phyloP scores from a whole-genome alignment of 139 green algal genomes.

The Pleodorina starrii region DNA sequence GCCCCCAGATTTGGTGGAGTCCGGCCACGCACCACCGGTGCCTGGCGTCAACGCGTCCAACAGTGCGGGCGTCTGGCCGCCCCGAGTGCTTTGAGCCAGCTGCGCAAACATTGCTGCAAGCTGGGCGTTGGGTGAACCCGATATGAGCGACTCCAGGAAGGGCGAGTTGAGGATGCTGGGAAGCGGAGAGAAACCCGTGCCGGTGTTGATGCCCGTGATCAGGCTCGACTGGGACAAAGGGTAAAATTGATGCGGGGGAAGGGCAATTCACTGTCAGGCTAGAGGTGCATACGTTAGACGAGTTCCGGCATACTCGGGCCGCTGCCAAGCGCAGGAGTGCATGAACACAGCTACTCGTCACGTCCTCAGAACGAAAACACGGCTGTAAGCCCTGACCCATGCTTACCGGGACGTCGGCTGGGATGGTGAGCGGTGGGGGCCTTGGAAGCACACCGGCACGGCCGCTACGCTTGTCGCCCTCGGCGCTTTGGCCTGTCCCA shows the following conservation, averaged over 20 bases:
- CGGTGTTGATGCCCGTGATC: constrained; percentile 33
- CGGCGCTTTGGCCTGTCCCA: background rate
- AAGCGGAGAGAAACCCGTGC: constrained; percentile 49
- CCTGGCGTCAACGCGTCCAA: constrained; percentile 46
- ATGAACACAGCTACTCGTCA: no score
- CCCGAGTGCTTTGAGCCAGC: constrained; percentile 46
- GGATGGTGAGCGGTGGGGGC: constrained; percentile 56
- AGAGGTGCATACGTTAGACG: no score
- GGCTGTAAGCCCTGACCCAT: no score
- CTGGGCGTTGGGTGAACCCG: constrained; percentile 46
- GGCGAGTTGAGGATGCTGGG: constrained; percentile 50
- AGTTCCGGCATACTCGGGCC: no score
- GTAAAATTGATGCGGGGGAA: background rate
- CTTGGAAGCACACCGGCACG: constrained; percentile 37
- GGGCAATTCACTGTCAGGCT: no score
- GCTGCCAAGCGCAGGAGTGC: no score
- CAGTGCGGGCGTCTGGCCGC: constrained; percentile 21
- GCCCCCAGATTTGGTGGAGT: constrained; percentile 27
- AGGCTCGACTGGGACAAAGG: constrained; percentile 13
- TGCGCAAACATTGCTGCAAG: constrained; percentile 56
- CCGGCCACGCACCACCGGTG: background rate
- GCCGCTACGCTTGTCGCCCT: constrained; percentile 27
- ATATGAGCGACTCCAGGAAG: constrained; percentile 28
- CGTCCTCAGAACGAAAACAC: no score
- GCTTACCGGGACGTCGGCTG: constrained; percentile 38